These are phyloP conservation scores for Rhizophora apiculata DNA, from an alignment of 345 rosid species.

Conservation along the genomic window DNA sequence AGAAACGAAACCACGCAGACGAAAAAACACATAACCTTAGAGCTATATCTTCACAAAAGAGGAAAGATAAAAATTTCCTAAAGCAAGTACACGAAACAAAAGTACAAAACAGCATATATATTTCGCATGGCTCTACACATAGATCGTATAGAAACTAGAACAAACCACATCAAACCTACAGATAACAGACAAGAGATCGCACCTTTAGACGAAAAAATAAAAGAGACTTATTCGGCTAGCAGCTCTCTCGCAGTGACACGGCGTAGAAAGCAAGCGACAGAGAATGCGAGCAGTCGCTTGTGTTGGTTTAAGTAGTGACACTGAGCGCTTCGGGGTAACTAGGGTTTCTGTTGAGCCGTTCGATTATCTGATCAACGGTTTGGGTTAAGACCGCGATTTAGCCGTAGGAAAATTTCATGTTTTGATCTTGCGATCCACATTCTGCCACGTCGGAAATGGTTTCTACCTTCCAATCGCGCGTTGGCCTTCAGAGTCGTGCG, in stretches of 20 bases:
- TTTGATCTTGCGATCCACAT: neutral
- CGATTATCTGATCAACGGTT: neutral
- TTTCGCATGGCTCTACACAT: neutral
- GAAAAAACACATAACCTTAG: neutral
- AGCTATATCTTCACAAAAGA: neutral
- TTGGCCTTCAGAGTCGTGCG: neutral
- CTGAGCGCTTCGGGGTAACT: neutral
- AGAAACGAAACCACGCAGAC: neutral
- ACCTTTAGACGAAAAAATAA: slow-evolving; percentile 7
- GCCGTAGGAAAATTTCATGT: neutral
- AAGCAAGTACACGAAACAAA: neutral
- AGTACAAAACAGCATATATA: neutral
- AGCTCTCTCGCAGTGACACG: slow-evolving; percentile 13
- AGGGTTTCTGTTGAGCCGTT: slow-evolving; percentile 9
- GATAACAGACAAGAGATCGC: neutral
- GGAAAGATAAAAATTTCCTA: too few relatives aligned
- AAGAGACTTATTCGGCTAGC: neutral
- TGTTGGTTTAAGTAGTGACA: neutral
- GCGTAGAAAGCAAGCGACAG: neutral
- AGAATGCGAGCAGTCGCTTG: neutral
- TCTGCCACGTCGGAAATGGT: neutral
- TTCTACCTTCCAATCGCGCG: neutral
- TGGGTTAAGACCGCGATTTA: neutral
- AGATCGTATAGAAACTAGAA: neutral
- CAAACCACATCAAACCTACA: neutral